A percentile compares a stretch with the other conserved stretches of the same genome.
Evolutionary conservation across 108 stramenopile genomes (phyloP).

Genomic region (Pseudonitzschia multistriata): DNA sequence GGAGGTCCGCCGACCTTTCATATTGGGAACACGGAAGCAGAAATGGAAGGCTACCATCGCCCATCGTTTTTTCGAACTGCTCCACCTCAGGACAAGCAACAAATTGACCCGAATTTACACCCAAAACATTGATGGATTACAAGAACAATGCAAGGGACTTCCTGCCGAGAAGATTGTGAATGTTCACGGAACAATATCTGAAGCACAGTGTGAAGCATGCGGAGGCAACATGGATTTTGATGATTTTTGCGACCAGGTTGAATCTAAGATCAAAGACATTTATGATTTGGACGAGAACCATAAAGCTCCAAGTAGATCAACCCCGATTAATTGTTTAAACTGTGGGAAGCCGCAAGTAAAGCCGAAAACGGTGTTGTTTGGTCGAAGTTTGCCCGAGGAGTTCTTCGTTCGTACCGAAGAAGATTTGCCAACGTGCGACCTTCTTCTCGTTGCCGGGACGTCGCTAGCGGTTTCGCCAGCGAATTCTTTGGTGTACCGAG

Average conservation of each 20-base stretch:
- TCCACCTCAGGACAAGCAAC: slow-evolving; percentile 47
- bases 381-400: slow-evolving; percentile 52
- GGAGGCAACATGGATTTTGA: slow-evolving; percentile 37
- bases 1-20: slow-evolving; percentile 78
- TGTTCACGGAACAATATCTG: slow-evolving; percentile 69
- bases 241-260: slow-evolving; percentile 45
- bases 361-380: slow-evolving; percentile 79
- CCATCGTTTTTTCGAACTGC: slow-evolving; percentile 58
- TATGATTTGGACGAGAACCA: slow-evolving; percentile 38
- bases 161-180: slow-evolving; percentile 46
- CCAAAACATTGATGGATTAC: slow-evolving; percentile 88
- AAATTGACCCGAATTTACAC: slow-evolving; percentile 68
- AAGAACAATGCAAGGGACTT: slow-evolving; percentile 49
- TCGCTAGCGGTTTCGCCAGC: slow-evolving; percentile 73
- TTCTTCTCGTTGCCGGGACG: slow-evolving; percentile 73
- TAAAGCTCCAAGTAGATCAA: slow-evolving; percentile 27
- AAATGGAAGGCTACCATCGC: slow-evolving; percentile 70
- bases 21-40: slow-evolving; percentile 53
- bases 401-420: slow-evolving; percentile 50
- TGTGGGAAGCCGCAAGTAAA: slow-evolving; percentile 62
- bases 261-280: slow-evolving; percentile 63
- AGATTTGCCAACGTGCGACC: slow-evolving; percentile 57
- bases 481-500: slow-evolving; percentile 51
- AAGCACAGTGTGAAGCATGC: slow-evolving; percentile 71
- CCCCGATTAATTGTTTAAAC: slow-evolving; percentile 46